Evolutionary conservation across 139 green algal genomes (phyloP).

Genomic region (Penium margaritaceum): DNA sequence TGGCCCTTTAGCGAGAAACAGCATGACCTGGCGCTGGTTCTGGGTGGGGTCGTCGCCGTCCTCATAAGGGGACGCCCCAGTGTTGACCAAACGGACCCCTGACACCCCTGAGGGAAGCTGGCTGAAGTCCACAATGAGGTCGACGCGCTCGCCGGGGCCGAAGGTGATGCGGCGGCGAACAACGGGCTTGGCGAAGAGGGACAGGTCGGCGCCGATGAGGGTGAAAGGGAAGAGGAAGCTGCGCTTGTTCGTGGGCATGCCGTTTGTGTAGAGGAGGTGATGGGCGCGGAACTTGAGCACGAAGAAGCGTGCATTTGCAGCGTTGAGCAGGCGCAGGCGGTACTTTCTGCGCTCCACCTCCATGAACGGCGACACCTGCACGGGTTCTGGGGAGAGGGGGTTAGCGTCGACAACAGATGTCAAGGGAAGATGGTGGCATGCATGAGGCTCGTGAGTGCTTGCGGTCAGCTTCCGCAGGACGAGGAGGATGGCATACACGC

Average conservation of each 20-base stretch:
- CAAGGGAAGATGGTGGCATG: too few relatives aligned
- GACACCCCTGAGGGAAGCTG: background rate
- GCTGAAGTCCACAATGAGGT: slow-evolving; percentile 25
- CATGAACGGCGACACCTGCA: slow-evolving; percentile 32
- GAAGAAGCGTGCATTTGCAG: slow-evolving; percentile 23
- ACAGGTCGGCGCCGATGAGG: slow-evolving; percentile 21
- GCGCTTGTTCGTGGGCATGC: too few relatives aligned
- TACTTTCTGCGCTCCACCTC: slow-evolving; percentile 23
- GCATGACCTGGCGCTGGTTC: too few relatives aligned
- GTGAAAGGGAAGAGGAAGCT: too few relatives aligned
- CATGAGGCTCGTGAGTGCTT: too few relatives aligned
- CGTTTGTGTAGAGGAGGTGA: background rate
- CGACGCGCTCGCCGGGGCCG: slow-evolving; percentile 13
- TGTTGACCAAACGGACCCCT: too few relatives aligned
- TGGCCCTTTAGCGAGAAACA: too few relatives aligned
- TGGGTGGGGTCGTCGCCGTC: too few relatives aligned
- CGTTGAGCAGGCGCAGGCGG: slow-evolving; percentile 32
- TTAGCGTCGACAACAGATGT: background rate
- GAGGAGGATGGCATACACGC: too few relatives aligned
- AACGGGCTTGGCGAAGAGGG: slow-evolving; percentile 17
- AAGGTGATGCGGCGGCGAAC: slow-evolving; percentile 1
- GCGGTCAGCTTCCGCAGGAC: too few relatives aligned
- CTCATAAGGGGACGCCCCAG: too few relatives aligned
- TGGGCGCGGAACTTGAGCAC: slow-evolving; percentile 14
- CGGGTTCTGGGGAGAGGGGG: background rate